Base-by-base conservation (phyloP, 2,329 filamentous ascomycete genomes). In the Aphanocladium album region DNA sequence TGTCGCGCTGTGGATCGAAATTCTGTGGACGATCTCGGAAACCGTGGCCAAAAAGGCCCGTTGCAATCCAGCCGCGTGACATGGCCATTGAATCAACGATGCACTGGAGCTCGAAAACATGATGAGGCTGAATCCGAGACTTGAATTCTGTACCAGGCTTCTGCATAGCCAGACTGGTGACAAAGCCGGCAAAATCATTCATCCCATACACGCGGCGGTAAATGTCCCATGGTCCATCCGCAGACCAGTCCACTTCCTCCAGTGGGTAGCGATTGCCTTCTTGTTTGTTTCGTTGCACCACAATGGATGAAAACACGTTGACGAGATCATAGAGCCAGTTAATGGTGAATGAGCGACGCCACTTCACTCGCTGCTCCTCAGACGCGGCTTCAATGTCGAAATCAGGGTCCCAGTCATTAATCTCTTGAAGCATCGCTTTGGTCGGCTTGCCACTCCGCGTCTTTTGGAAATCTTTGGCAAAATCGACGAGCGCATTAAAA, bases 241-340 rank as follows among this genome's bases (percentile, higher is more conserved):
- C 54, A 33, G 76, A 79, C 77, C 76, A 80, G 63, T 80, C 74
- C 0, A 79, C 71, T 1, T 57, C 63, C 55, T 77, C 74, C 27
- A 73, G 63, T 5, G 51, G 53, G 64, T 71, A 70, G 0, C 70
- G 62, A 62, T 79, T 67, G 3, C 71, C 74, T 51, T 69, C 71
- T 49, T 69, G 60, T 9, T 63, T 72, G 41, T 73, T 76, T 6
- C 68, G 69, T 57, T 79, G 72, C 1, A 77, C 68, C 19, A 79
- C 74, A 60, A 75, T 66, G 4, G 68, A 64, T 0, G 76, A 77
- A 59, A 74, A 80, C 5, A 78, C 27, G 55, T 80, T 81, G 64
- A 82, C 76, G 6, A 83, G 64, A 58, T 81, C 78, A 62, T 81
- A 82, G 0, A 83, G 72, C 79, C 79, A 81, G 61, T 77, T 80